Percentiles rank a stretch among this genome's conserved stretches.
Evolutionary conservation across 345 rosid species (phyloP).

Genomic region (Raphanus raphanistrum): DNA sequence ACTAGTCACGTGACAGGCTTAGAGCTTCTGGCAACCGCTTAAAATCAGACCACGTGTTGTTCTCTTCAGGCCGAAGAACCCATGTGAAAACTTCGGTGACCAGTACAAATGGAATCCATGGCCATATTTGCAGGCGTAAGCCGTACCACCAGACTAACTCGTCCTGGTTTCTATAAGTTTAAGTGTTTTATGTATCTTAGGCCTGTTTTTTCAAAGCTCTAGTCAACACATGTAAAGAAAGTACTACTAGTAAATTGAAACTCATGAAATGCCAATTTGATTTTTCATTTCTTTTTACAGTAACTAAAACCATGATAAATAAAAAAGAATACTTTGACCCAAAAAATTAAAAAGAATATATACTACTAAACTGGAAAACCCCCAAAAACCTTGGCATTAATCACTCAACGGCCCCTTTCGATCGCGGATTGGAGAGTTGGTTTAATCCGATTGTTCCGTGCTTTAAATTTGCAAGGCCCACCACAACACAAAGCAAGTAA

Average conservation of each 20-base stretch:
- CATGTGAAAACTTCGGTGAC: too few species aligned
- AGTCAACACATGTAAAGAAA: neutral
- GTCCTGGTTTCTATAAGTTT: too few species aligned
- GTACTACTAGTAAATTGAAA: neutral
- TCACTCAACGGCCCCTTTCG: slow-evolving; percentile 18
- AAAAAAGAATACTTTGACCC: neutral
- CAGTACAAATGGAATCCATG: too few species aligned
- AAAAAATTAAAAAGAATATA: too few species aligned
- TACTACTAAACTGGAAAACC: neutral
- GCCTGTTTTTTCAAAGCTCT: neutral
- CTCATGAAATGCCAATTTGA: too few species aligned
- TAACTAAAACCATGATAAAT: neutral
- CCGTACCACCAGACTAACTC: too few species aligned
- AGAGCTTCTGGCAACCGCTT: too few species aligned
- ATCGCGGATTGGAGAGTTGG: neutral
- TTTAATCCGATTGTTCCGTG: slow-evolving; percentile 9
- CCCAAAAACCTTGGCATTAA: slow-evolving; percentile 8
- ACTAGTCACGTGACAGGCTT: too few species aligned
- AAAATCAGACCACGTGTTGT: too few species aligned
- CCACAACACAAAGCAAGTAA: slow-evolving; percentile 14
- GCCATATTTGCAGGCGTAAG: too few species aligned
- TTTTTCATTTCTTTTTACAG: neutral
- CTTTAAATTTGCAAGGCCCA: slow-evolving; percentile 5
- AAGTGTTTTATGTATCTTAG: neutral
- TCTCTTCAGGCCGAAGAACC: too few species aligned